Conservation (phyloP, 2,329 filamentous ascomycete species). For the Penicillium vulpinum region DNA sequence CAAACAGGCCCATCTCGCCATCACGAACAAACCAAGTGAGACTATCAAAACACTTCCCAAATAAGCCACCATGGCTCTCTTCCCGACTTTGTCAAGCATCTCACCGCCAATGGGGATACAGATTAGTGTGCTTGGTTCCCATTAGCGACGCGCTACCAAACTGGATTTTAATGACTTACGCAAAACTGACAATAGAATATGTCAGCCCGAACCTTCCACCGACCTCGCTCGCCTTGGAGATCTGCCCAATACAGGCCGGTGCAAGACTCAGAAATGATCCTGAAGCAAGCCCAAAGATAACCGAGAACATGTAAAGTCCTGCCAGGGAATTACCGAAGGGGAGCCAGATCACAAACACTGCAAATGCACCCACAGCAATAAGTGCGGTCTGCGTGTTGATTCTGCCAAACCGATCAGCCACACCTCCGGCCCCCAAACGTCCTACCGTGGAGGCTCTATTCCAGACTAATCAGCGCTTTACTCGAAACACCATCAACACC, state of each 20-base stretch:
- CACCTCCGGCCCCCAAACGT: conserved; percentile 46
- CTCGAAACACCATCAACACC: not conserved
- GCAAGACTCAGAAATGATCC: conserved; percentile 51
- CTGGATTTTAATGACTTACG: conserved; percentile 29
- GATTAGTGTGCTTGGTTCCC: conserved; percentile 41
- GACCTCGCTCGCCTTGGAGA: conserved; percentile 51
- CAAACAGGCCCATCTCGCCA: conserved; percentile 43
- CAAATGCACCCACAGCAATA: conserved; percentile 37
- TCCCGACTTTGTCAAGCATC: conserved; percentile 50
- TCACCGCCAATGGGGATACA: conserved; percentile 52
- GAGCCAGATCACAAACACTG: conserved; percentile 48
- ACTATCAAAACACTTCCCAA: conserved; percentile 46
- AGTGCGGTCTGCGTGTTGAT: conserved; percentile 46
- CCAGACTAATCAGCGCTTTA: not conserved
- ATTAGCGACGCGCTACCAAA: not conserved
- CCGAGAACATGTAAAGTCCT: conserved; percentile 32
- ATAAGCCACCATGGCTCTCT: conserved; percentile 48
- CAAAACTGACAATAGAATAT: conserved; percentile 51
- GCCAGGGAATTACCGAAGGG: conserved; percentile 40
- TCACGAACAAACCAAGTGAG: conserved; percentile 34
- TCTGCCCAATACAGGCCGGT: conserved; percentile 50
- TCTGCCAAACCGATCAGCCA: conserved; percentile 48
- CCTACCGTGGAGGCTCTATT: conserved; percentile 45
- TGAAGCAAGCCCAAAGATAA: conserved; percentile 50
- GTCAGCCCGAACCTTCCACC: conserved; percentile 51